Evolutionary conservation across 2,329 filamentous ascomycete genomes (phyloP).

Genomic region (Penicillium italicum): DNA sequence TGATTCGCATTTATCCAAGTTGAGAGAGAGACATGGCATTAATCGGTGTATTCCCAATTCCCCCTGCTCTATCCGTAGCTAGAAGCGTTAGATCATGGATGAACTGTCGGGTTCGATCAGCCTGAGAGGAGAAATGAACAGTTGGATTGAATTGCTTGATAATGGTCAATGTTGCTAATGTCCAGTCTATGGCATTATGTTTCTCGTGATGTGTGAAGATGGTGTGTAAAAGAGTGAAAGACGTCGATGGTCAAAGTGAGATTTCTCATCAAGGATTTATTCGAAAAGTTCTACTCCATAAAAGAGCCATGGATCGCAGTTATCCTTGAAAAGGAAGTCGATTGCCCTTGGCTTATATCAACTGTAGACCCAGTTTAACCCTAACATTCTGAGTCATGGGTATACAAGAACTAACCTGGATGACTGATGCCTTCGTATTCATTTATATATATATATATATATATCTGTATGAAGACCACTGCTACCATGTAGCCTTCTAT

Average conservation of each 20-base stretch:
- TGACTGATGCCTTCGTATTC: neutral
- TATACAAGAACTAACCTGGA: neutral
- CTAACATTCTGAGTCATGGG: neutral
- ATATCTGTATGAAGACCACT: no score
- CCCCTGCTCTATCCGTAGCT: no score
- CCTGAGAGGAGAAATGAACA: neutral
- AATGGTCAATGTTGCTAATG: neutral
- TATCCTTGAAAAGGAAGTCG: neutral
- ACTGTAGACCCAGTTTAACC: neutral
- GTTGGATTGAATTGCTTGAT: neutral
- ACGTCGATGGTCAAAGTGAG: no score
- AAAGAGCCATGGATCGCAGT: no score
- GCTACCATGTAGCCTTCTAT: neutral
- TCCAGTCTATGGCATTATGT: neutral
- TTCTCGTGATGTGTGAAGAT: neutral
- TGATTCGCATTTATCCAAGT: no score
- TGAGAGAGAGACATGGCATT: no score
- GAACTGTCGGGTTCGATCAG: neutral
- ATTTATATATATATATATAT: neutral
- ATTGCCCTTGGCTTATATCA: neutral
- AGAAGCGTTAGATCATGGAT: neutral
- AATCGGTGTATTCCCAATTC: no score
- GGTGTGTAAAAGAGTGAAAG: neutral
- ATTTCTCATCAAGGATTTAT: no score
- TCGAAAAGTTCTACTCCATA: no score